Evolutionary conservation across 495 filamentous ascomycete species (phyloP).

Genomic region (Opeltia flavorubescens): DNA sequence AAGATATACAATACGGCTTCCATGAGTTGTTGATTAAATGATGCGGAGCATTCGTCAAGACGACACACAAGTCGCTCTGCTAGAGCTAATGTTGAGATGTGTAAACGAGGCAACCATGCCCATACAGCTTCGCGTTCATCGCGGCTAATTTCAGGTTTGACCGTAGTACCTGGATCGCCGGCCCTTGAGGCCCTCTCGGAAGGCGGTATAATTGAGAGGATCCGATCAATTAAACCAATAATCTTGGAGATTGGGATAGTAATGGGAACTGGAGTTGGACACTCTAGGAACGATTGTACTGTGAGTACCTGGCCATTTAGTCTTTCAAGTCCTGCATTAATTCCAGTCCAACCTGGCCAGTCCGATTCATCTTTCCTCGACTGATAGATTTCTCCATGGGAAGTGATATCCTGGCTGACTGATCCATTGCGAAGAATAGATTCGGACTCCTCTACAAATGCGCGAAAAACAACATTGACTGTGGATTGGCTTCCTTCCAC

Average conservation of each 20-base stretch:
- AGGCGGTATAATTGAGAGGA: conserved; percentile 51
- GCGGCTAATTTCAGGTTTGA: conserved; percentile 54
- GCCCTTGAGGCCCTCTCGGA: conserved; percentile 17
- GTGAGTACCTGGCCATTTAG: conserved; percentile 44
- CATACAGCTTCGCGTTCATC: conserved; percentile 69
- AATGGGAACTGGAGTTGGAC: conserved; percentile 44
- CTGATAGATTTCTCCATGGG: conserved; percentile 25
- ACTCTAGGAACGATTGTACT: conserved; percentile 40
- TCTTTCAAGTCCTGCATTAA: conserved; percentile 55
- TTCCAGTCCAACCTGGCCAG: conserved; percentile 54
- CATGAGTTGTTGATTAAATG: conserved; percentile 43
- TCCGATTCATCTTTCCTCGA: conserved; percentile 30
- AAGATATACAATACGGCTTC: conserved; percentile 60
- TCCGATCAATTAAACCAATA: conserved; percentile 47
- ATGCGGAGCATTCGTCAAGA: conserved; percentile 35
- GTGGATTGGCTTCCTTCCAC: conserved; percentile 51
- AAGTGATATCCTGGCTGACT: conserved; percentile 13
- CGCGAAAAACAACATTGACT: conserved; percentile 59
- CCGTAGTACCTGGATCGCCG: conserved; percentile 25
- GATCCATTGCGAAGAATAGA: conserved; percentile 28
- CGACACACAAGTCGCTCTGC: conserved; percentile 37
- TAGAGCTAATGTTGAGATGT: conserved; percentile 49
- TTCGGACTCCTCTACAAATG: conserved; percentile 65
- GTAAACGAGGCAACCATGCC: conserved; percentile 55
- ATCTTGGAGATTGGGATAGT: conserved; percentile 49